Evolutionary conservation across 345 rosid genomes (phyloP), one percentile per base, ranked within the genome.

Genomic region (Citropsis articulata): DNA sequence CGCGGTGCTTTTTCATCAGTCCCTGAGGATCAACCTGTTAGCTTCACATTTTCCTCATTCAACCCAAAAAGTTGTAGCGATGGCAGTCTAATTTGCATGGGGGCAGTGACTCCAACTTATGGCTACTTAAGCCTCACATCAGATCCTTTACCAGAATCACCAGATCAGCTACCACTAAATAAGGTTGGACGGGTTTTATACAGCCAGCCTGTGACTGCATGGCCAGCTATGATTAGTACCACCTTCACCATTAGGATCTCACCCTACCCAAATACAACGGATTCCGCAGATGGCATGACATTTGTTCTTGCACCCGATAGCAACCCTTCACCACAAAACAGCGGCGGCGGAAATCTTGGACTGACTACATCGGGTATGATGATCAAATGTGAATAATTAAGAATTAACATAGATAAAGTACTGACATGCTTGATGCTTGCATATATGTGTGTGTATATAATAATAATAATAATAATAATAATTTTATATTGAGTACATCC

Each of bases 161-260:
- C 72, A 21, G 25, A 48, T 13, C 28, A 36, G 48, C 48, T 12
- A 12, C 64, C 38, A 6, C 79, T 2, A 18, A 9, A 2, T 8
- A 6, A 16, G 38, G 6, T 30, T 14, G 86, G 88, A 9, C 81
- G 83, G 25, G 87, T 84, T 69, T 69, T 85, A 7, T 83, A 42
- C 73, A 35, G 45, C 30, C 82, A 30, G 0, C 81, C 77, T 25
- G 84, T 85, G 35, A 13, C 56, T 4, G 86, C 82, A 35, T 87
- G 86, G 86, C 85, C 86, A 10, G 82, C 86, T 19, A 9, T 53
- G 16, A 66, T 87, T 77, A 61, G 75, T 12, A 81, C 88, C 50
- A 72, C 57, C 9, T 85, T 83, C 72, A 87, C 90, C 0, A 28
- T 87, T 3, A 83, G 75, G 65, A 82, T 85, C 40, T 71, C 80